Evolutionary conservation across 2,329 filamentous ascomycete genomes (phyloP), one percentile per base, ranked within the genome.

Genomic region (Epichloe amarillans): DNA sequence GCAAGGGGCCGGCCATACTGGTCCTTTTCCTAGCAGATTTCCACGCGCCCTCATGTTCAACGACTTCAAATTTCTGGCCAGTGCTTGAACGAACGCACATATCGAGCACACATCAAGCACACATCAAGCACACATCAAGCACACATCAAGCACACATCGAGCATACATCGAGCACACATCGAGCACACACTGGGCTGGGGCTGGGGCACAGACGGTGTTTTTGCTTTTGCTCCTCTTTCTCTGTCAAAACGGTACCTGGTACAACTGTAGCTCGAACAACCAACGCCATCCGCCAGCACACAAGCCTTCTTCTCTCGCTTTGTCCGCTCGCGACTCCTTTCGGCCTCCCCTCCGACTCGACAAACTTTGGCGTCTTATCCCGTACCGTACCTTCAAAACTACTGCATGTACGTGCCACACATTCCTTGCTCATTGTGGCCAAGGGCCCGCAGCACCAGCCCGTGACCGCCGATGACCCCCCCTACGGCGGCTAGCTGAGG

Each of bases 381-480:
- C 26, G 14, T 23, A 26, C 23, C 26, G 14, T 23, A 26, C 23
- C 17, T 45, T 44, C 21, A 19, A 15, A 44, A 36, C 19, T 51
- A 30, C 39, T 47, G 15, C 33, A 44, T 51, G 50, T 51, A 40
- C 19, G 50, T 51, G 35, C 45, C 39, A 42, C 37, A 50, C 17
- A 47, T 50, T 51, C 23, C 45, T 48, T 51, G 39, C 46, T 36
- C 36, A 38, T 37, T 51, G 45, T 40, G 23, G 43, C 30, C 30
- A 33, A 47, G 17, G 33, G 8, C 39, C 19, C 38, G 42, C 33
- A 46, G 26, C 17, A 38, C 47, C 26, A 23, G 17, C 23, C 30
- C 15, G 38, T 19, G 30, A 10, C 4, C 40, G 17, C 23, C 40
- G 4, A 44, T 30, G 30, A 10, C 2, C 40, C 40, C 2, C 40